Percentiles rank a stretch among this genome's conserved stretches.
Evolutionary conservation across 495 filamentous ascomycete species (phyloP).

Genomic region (Hyaloscypha bicolor): DNA sequence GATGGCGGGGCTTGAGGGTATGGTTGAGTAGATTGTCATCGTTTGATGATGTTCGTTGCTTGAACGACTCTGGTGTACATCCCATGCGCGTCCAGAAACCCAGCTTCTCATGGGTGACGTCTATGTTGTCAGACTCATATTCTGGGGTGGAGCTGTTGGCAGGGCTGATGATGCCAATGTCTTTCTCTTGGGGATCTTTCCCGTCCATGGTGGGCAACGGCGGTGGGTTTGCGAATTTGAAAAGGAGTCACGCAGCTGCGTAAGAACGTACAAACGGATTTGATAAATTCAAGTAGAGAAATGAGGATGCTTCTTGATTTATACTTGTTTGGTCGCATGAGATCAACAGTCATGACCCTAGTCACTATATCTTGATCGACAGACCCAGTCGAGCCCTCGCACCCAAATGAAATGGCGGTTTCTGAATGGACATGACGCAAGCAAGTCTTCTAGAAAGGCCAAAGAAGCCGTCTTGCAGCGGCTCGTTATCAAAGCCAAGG

Average conservation of each 20-base stretch:
- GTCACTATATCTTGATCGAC: background rate
- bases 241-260: background rate
- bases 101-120: slow-evolving; percentile 3
- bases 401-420: background rate
- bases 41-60: slow-evolving; percentile 17
- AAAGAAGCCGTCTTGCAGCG: background rate
- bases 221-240: background rate
- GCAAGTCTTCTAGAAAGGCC: background rate
- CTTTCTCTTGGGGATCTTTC: slow-evolving; percentile 22
- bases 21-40: slow-evolving; percentile 23
- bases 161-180: background rate
- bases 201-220: background rate
- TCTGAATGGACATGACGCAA: background rate
- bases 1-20: slow-evolving; percentile 53
- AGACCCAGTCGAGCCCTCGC: background rate
- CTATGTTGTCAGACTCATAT: slow-evolving; percentile 8
- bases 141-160: slow-evolving; percentile 8
- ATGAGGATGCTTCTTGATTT: background rate
- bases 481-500: slow-evolving; percentile 1
- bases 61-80: slow-evolving; percentile 52
- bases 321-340: background rate
- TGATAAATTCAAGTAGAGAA: background rate
- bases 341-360: background rate
- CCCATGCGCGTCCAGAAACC: slow-evolving; percentile 54
- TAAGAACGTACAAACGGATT: background rate